A percentile compares a stretch with the other conserved stretches of the same genome.
Conservation (phyloP, 805 yeast genomes). For the Jamesozyma hellenica region DNA sequence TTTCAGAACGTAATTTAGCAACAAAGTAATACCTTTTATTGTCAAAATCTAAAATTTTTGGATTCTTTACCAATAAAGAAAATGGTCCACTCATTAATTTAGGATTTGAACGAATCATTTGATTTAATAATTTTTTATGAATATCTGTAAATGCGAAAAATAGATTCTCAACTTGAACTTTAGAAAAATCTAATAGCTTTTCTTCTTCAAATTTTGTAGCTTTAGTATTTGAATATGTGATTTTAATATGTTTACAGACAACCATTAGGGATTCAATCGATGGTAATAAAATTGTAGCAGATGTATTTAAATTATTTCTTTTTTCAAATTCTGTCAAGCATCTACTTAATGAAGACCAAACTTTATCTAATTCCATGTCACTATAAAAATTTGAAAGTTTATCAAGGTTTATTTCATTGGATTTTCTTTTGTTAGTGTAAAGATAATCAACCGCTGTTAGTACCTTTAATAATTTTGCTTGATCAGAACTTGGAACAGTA, state of each 20-base stretch:
- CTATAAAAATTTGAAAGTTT: slow-evolving; percentile 54
- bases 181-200: slow-evolving; percentile 53
- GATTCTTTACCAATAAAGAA: slow-evolving; percentile 76
- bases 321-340: slow-evolving; percentile 57
- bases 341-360: slow-evolving; percentile 80
- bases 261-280: slow-evolving; percentile 89
- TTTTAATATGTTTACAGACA: slow-evolving; percentile 70
- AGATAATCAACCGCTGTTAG: slow-evolving; percentile 82
- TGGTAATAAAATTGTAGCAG: slow-evolving; percentile 76
- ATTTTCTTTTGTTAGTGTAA: slow-evolving; percentile 36
- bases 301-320: slow-evolving; percentile 43
- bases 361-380: slow-evolving; percentile 56
- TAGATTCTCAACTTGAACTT: slow-evolving; percentile 65
- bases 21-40: slow-evolving; percentile 82
- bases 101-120: slow-evolving; percentile 84
- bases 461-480: slow-evolving; percentile 76
- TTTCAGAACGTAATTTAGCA: slow-evolving; percentile 51
- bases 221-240: slow-evolving; percentile 40
- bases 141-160: slow-evolving; percentile 83
- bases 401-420: slow-evolving; percentile 27
- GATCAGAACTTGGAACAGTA: slow-evolving; percentile 74
- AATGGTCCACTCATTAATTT: slow-evolving; percentile 94
- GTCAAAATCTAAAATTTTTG: slow-evolving; percentile 86
- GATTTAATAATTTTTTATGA: slow-evolving; percentile 78
- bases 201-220: slow-evolving; percentile 47